phyloP scores from a whole-genome alignment of 176 grass and related monocot species.

The Bromus sterilis region DNA sequence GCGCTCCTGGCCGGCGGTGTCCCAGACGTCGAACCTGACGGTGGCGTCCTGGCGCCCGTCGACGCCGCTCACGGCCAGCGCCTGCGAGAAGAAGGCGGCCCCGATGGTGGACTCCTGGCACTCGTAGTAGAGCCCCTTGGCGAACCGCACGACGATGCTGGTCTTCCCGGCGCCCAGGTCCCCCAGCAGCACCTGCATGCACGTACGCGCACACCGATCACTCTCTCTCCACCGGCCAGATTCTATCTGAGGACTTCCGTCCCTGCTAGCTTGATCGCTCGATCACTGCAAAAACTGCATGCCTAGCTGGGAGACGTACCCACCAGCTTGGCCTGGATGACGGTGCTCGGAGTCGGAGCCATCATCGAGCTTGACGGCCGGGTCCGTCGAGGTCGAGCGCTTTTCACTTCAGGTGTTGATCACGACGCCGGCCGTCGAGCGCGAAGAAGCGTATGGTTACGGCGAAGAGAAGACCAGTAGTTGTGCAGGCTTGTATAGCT shows the following conservation, averaged over 20 bases:
- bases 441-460: neutral
- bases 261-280: too few relatives aligned
- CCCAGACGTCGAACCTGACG: conserved; percentile 81
- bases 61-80: conserved; percentile 33
- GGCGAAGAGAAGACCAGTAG: neutral
- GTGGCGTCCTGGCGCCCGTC: conserved; percentile 42
- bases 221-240: too few relatives aligned
- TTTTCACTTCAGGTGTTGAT: too few relatives aligned
- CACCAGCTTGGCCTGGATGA: conserved; percentile 86
- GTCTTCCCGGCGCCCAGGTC: conserved; percentile 86
- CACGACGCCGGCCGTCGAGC: neutral
- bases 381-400: neutral
- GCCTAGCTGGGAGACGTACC: conserved; percentile 21
- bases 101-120: conserved; percentile 90
- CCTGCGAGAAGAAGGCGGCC: conserved; percentile 78
- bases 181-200: conserved; percentile 54
- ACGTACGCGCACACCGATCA: neutral
- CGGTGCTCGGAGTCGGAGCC: conserved; percentile 14
- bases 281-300: neutral
- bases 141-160: conserved; percentile 65
- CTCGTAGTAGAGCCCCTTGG: conserved; percentile 68
- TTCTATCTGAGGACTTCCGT: too few relatives aligned
- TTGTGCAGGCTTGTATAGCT: neutral
- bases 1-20: conserved; percentile 76
- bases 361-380: conserved; percentile 5